A percentile compares a stretch with the other conserved stretches of the same genome.
Conservation (phyloP, 108 stramenopile species). For the Cylindrotheca fusiformis region DNA sequence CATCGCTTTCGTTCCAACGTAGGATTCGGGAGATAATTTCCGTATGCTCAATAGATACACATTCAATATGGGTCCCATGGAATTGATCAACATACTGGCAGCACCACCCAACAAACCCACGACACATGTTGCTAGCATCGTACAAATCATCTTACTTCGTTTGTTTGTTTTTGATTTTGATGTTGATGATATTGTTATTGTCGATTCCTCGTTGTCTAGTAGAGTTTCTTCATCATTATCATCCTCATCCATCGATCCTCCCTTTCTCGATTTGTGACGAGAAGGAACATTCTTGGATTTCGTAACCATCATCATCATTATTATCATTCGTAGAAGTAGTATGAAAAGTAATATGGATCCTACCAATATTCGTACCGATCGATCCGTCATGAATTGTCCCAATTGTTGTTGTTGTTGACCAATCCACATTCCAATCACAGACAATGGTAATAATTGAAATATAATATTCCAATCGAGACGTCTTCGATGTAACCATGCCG, state of each 20-base stretch:
- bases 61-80: constrained; percentile 58
- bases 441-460: constrained; percentile 31
- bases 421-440: constrained; percentile 46
- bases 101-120: constrained; percentile 47
- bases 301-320: too few relatives aligned
- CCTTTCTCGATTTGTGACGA: background rate
- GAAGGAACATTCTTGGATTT: too few relatives aligned
- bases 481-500: constrained; percentile 33
- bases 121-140: constrained; percentile 34
- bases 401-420: constrained; percentile 26
- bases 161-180: background rate
- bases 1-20: constrained; percentile 56
- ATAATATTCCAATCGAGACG: constrained; percentile 38
- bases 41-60: constrained; percentile 49
- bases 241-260: background rate
- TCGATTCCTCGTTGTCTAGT: background rate
- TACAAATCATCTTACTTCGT: too few relatives aligned
- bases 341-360: constrained; percentile 41
- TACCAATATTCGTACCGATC: constrained; percentile 36
- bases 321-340: constrained; percentile 2
- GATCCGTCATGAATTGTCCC: constrained; percentile 37
- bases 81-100: constrained; percentile 55
- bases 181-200: background rate
- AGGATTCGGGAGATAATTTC: constrained; percentile 41
- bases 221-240: background rate